Evolutionary conservation across 1,284 basidiomycete genomes (phyloP).

Genomic region (Hymenochaete sp.): DNA sequence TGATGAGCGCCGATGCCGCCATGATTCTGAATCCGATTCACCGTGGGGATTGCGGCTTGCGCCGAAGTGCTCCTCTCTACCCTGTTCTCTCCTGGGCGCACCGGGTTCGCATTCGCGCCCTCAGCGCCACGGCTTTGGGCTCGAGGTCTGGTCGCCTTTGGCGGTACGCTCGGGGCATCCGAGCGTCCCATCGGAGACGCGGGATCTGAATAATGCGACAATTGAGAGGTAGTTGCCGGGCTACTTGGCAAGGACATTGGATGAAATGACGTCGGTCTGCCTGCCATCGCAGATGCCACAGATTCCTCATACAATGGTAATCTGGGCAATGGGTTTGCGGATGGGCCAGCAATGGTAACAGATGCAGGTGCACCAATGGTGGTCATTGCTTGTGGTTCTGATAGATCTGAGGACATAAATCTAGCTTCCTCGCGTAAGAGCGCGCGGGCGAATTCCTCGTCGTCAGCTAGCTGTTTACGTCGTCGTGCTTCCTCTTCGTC

Average conservation of each 20-base stretch:
- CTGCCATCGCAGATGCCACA: not conserved
- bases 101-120: not conserved
- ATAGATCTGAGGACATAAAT: not conserved
- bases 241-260: not conserved
- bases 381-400: too few relatives aligned
- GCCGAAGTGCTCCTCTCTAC: slow-evolving; percentile 13
- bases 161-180: not conserved
- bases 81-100: not conserved
- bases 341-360: too few relatives aligned
- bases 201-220: not conserved
- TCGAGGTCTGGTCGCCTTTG: not conserved
- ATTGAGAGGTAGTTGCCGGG: not conserved
- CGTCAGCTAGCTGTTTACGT: slow-evolving; percentile 9
- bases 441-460: slow-evolving; percentile 13
- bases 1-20: not conserved
- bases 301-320: slow-evolving; percentile 4
- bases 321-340: not conserved
- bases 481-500: slow-evolving; percentile 11
- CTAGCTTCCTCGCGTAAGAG: slow-evolving; percentile 6
- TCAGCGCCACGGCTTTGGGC: not conserved
- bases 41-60: slow-evolving; percentile 9
- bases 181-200: not conserved
- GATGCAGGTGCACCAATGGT: too few relatives aligned
- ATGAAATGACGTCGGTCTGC: not conserved
- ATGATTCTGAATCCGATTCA: too few relatives aligned